Percentiles rank a stretch among this genome's conserved stretches.
Conservation (phyloP, 768 basidiomycete genomes). For the Leccinellum albellum region DNA sequence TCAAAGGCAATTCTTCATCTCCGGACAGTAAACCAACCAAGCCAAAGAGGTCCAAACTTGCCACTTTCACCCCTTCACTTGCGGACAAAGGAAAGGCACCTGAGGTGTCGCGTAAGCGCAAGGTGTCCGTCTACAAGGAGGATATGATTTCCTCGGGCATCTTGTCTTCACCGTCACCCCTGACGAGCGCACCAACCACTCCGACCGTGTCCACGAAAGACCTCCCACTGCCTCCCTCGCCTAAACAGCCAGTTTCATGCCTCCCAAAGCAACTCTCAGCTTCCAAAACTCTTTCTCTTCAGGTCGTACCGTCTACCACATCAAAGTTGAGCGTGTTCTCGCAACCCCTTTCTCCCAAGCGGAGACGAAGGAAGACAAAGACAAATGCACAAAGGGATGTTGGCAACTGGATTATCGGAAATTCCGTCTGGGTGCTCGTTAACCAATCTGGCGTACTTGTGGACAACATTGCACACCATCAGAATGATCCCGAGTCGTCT, state of each 20-base stretch:
- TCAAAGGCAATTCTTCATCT: conserved; percentile 31
- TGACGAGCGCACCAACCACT: conserved; percentile 23
- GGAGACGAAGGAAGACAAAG: conserved; percentile 19
- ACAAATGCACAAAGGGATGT: not conserved
- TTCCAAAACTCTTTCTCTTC: conserved; percentile 15
- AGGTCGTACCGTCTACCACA: not conserved
- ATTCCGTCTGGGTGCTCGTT: conserved; percentile 53
- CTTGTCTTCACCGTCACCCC: conserved; percentile 21
- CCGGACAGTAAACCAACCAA: conserved; percentile 22
- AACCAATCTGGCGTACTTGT: conserved; percentile 37
- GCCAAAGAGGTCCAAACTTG: conserved; percentile 1
- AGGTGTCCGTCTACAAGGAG: conserved; percentile 12
- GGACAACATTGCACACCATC: conserved; percentile 25
- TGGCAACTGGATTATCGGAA: conserved; percentile 30
- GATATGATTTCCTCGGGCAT: conserved; percentile 8
- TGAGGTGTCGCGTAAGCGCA: conserved; percentile 28
- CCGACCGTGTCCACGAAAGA: conserved; percentile 12
- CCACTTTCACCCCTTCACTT: conserved; percentile 12
- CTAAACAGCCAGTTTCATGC: conserved; percentile 3
- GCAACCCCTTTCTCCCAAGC: conserved; percentile 19
- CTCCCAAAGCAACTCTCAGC: conserved; percentile 4
- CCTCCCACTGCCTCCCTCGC: conserved; percentile 11
- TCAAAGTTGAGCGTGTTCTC: conserved; percentile 14
- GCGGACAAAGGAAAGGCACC: conserved; percentile 6
- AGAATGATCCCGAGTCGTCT: conserved; percentile 18